These are phyloP conservation scores for Pyrrhoderma lamaoense DNA, from an alignment of 1,284 basidiomycete genomes.

Conservation along the genomic window DNA sequence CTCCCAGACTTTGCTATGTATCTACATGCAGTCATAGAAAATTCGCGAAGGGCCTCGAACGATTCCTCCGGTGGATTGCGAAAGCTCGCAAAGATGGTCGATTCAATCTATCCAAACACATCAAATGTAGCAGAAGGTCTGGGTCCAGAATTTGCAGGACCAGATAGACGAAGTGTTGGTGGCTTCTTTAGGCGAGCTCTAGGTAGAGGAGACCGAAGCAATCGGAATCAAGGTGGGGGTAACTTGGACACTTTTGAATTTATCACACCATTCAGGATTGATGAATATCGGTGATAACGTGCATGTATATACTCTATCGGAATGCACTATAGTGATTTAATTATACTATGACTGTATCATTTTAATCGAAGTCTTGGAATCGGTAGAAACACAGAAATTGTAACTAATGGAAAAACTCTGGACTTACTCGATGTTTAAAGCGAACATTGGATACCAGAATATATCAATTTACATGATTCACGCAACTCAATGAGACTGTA, in stretches of 20 bases:
- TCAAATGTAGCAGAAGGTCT: constrained; percentile 8
- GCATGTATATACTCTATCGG: not conserved
- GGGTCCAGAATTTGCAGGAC: constrained; percentile 4
- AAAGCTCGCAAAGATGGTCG: constrained; percentile 59
- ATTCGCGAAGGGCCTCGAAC: constrained; percentile 49
- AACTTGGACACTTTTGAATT: constrained; percentile 74
- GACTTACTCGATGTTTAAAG: too few species aligned
- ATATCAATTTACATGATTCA: too few species aligned
- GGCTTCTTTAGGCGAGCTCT: constrained; percentile 56
- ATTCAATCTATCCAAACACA: constrained; percentile 46
- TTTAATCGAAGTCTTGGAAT: too few species aligned
- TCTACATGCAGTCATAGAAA: constrained; percentile 59
- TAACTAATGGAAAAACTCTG: too few species aligned
- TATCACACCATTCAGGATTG: constrained; percentile 61
- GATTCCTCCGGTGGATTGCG: constrained; percentile 54
- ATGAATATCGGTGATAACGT: constrained; percentile 27
- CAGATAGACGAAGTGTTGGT: constrained; percentile 33
- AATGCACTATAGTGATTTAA: not conserved
- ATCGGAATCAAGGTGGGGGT: constrained; percentile 34
- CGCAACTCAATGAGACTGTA: too few species aligned
- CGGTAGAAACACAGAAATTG: too few species aligned
- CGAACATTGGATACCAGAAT: too few species aligned
- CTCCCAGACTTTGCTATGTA: constrained; percentile 71
- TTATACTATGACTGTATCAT: not conserved
- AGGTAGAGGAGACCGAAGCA: constrained; percentile 41